These are phyloP conservation scores for Leishmania major DNA, from an alignment of 208 protist genomes.

Conservation along the genomic window DNA sequence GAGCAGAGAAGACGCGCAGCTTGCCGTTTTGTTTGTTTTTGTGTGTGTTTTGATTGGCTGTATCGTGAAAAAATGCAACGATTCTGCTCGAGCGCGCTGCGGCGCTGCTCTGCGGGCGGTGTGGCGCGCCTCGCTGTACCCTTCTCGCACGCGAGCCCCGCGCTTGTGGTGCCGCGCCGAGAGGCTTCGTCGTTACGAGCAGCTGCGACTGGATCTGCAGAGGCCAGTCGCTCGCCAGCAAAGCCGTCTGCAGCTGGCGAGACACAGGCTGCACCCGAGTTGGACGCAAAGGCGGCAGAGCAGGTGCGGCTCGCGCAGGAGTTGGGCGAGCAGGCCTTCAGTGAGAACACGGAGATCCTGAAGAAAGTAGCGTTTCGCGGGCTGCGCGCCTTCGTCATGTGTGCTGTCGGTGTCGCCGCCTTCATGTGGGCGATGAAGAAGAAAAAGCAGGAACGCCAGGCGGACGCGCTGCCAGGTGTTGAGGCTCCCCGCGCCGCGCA, in stretches of 20 bases:
- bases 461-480: background rate
- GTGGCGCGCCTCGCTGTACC: background rate
- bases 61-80: background rate
- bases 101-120: background rate
- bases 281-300: conserved; percentile 56
- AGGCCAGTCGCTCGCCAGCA: background rate
- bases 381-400: conserved; percentile 68
- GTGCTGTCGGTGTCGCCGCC: conserved; percentile 46
- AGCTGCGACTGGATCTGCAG: background rate
- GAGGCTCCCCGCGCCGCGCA: background rate
- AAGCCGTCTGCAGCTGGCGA: background rate
- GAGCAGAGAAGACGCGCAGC: background rate
- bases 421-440: conserved; percentile 63
- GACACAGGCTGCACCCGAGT: background rate
- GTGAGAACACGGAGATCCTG: conserved; percentile 81
- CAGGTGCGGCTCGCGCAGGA: conserved; percentile 59
- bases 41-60: background rate
- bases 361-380: conserved; percentile 66
- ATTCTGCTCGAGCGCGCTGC: background rate
- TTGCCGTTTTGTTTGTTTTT: background rate
- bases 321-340: conserved; percentile 68
- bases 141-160: background rate
- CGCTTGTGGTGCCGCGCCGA: background rate
- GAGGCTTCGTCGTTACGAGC: background rate
- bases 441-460: conserved; percentile 28